Evolutionary conservation across 805 yeast species (phyloP), one percentile per base, ranked within the genome.

Genomic region (Candida hispaniensis): DNA sequence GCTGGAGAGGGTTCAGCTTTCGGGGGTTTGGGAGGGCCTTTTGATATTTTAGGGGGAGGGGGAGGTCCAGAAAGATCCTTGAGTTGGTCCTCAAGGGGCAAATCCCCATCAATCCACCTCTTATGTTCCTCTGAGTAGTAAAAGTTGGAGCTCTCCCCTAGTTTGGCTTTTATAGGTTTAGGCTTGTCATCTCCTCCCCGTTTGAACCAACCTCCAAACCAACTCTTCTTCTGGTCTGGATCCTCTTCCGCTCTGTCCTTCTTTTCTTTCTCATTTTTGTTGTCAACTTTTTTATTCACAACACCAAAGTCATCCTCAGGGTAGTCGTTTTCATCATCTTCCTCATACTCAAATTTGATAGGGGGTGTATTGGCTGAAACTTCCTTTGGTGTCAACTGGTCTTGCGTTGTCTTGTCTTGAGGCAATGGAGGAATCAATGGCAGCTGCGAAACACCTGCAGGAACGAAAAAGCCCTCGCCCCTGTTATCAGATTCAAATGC

Each of bases 101-200:
- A 73, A 43, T 73, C 70, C 38, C 70, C 71, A 50, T 82, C 76
- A 34, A 91, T 72, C 95, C 96, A 91, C 49, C 94, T 69, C 52
- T 78, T 75, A 50, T 79, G 67, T 41, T 79, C 73, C 47, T 81
- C 88, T 58, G 86, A 94, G 54, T 73, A 91, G 49, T 71, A 69
- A 51, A 91, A 78, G 11, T 70, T 62, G 50, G 66, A 78, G 41
- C 73, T 68, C 39, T 79, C 81, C 8, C 97, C 98, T 35, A 91
- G 59, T 46, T 91, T 83, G 21, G 95, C 97, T 44, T 73, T 71
- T 42, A 75, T 67, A 0, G 85, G 79, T 50, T 80, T 81, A 23
- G 81, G 82, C 34, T 72, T 80, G 29, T 71, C 75, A 17, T 71
- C 68, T 27, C 66, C 66, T 3, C 62, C 56, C 48, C 61, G 54